phyloP scores from a whole-genome alignment of 306 rosid species.

The Ormosia semicastrata region DNA sequence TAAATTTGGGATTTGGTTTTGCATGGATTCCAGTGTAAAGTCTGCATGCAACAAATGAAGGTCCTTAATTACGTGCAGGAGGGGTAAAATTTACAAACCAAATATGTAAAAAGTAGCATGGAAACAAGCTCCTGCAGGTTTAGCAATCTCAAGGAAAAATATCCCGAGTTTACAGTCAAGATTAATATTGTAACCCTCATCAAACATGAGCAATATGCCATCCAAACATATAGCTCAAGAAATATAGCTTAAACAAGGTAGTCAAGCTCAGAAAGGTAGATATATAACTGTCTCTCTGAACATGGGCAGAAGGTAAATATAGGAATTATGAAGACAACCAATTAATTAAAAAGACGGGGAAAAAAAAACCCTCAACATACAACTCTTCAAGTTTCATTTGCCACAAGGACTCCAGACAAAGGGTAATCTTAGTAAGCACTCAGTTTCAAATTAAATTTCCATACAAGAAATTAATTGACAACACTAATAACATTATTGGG shows the following conservation, averaged over 20 bases:
- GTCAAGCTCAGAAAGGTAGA: background rate
- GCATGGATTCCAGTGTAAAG: constrained; percentile 93
- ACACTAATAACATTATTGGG: background rate
- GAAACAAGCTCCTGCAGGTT: background rate
- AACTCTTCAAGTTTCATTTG: background rate
- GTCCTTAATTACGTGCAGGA: background rate
- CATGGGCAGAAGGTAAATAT: background rate
- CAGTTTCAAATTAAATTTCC: background rate
- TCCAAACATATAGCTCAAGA: background rate
- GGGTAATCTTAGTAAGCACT: background rate
- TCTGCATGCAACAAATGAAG: constrained; percentile 44
- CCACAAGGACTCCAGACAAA: background rate
- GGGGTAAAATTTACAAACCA: background rate
- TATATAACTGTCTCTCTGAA: background rate
- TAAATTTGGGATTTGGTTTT: constrained; percentile 77
- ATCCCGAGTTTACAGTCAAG: background rate
- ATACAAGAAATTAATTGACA: background rate
- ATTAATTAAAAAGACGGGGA: background rate
- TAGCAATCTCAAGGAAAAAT: background rate
- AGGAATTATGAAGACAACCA: background rate
- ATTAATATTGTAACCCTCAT: background rate
- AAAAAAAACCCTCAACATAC: background rate
- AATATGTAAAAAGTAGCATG: background rate
- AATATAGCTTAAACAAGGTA: background rate
- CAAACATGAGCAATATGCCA: background rate